phyloP scores from a whole-genome alignment of 1,284 basidiomycete species.

The Rhodotorula sp. region DNA sequence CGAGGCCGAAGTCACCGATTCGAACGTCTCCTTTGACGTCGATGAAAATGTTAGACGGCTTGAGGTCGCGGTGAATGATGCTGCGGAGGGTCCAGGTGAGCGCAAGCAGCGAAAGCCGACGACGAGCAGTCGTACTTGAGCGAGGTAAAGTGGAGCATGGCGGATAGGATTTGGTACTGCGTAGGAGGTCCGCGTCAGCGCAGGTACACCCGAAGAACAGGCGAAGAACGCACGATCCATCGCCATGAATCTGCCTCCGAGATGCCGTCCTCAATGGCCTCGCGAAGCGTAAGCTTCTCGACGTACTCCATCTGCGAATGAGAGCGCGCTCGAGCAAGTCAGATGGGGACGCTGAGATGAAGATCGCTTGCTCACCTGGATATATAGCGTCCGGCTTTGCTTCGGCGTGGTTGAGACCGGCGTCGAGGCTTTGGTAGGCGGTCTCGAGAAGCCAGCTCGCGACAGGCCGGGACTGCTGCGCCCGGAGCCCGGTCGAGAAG shows the following conservation, averaged over 20 bases:
- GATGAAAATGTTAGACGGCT: conserved; percentile 45
- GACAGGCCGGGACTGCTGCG: conserved; percentile 17
- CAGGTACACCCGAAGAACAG: no score
- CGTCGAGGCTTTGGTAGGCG: neutral
- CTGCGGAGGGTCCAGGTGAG: conserved; percentile 23
- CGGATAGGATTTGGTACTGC: conserved; percentile 42
- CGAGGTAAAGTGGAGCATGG: conserved; percentile 44
- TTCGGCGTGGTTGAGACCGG: conserved; percentile 10
- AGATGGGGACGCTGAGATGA: no score
- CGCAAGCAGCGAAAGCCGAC: conserved; percentile 29
- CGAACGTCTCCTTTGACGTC: conserved; percentile 42
- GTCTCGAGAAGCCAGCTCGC: neutral
- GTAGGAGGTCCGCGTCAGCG: no score
- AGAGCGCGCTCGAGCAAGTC: neutral
- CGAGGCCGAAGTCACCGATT: conserved; percentile 45
- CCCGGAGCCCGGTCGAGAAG: conserved; percentile 4
- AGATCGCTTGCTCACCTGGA: conserved; percentile 32
- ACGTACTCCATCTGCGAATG: conserved; percentile 40
- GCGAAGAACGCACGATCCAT: conserved; percentile 24
- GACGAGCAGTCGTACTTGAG: conserved; percentile 35
- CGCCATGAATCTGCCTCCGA: conserved; percentile 43
- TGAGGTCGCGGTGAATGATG: conserved; percentile 45
- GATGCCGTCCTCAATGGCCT: conserved; percentile 44
- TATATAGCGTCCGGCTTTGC: conserved; percentile 41
- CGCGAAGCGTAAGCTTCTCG: conserved; percentile 39